Conservation (phyloP, 1,284 basidiomycete species). For the Apiotrichum sp. region DNA sequence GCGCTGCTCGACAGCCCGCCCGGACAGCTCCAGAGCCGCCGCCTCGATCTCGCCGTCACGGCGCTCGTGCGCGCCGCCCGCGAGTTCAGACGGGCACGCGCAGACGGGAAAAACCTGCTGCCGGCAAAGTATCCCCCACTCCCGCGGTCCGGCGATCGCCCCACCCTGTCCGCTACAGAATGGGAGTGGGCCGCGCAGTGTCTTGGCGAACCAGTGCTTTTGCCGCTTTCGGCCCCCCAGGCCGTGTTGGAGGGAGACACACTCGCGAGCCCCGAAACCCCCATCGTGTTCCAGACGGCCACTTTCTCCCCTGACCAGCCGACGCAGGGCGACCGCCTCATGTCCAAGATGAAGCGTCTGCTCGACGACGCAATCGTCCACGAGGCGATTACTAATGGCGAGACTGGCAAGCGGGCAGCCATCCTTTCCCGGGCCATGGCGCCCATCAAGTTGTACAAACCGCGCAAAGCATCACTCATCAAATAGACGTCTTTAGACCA, state of each 20-base stretch:
- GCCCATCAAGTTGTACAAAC: neutral
- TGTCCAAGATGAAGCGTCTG: neutral
- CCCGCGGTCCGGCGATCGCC: neutral
- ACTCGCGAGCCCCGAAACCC: neutral
- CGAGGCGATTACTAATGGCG: neutral
- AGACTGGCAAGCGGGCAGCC: neutral
- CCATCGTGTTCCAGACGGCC: neutral
- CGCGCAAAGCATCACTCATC: too few relatives aligned
- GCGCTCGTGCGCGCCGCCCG: conserved; percentile 5
- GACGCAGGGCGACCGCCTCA: neutral
- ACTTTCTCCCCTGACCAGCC: neutral
- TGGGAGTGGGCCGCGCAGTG: neutral
- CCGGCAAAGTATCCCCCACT: neutral
- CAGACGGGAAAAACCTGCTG: neutral
- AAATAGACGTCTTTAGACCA: too few relatives aligned
- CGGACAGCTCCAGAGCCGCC: neutral
- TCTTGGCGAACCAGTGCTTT: neutral
- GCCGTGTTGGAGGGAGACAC: too few relatives aligned
- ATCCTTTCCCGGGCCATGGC: neutral
- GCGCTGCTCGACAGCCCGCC: neutral
- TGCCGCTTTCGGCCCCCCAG: too few relatives aligned
- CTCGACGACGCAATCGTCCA: neutral
- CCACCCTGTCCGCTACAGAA: neutral
- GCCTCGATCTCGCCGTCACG: conserved; percentile 3
- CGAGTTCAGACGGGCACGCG: neutral